These are phyloP conservation scores for Skeletonema potamos DNA, from an alignment of 108 stramenopile species.

Conservation along the genomic window DNA sequence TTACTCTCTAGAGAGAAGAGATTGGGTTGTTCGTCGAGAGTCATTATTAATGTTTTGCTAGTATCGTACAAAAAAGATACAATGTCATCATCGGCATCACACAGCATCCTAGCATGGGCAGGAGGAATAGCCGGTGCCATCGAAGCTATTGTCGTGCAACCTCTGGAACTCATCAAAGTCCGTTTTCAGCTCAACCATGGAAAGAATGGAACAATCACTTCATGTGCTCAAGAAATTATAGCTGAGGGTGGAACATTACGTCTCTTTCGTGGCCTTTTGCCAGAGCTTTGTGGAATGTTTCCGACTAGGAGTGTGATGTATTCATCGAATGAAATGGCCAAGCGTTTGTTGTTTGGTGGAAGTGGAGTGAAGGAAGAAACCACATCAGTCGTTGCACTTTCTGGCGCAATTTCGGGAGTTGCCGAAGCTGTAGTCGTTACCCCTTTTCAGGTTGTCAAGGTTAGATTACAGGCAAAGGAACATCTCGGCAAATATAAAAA, in stretches of 20 bases:
- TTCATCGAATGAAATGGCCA: constrained; percentile 17
- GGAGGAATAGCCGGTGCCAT: constrained; percentile 21
- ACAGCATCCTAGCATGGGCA: constrained; percentile 13
- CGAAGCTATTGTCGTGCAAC: constrained; percentile 12
- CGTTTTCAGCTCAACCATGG: constrained; percentile 27
- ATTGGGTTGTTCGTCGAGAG: too few species aligned
- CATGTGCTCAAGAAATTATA: not conserved
- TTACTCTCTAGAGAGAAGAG: too few species aligned
- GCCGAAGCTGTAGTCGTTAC: constrained; percentile 11
- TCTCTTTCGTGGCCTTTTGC: constrained; percentile 18
- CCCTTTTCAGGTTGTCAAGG: constrained; percentile 18
- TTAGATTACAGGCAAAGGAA: constrained; percentile 13
- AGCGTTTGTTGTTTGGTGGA: constrained; percentile 1
- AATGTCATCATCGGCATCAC: constrained; percentile 18
- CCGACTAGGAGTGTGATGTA: constrained; percentile 26
- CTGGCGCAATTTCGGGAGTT: constrained; percentile 10
- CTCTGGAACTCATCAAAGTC: constrained; percentile 18
- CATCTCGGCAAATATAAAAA: constrained; percentile 13
- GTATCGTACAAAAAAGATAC: too few species aligned
- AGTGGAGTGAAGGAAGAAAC: not conserved
- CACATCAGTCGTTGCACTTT: not conserved
- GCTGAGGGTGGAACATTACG: constrained; percentile 8
- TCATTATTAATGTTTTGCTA: too few species aligned
- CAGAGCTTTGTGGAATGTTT: constrained; percentile 18
- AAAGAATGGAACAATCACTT: not conserved